Percentiles rank a stretch among this genome's conserved stretches.
Conservation (phyloP, 1,139 yeast species). For the Protomyces lactucae-debilis region DNA sequence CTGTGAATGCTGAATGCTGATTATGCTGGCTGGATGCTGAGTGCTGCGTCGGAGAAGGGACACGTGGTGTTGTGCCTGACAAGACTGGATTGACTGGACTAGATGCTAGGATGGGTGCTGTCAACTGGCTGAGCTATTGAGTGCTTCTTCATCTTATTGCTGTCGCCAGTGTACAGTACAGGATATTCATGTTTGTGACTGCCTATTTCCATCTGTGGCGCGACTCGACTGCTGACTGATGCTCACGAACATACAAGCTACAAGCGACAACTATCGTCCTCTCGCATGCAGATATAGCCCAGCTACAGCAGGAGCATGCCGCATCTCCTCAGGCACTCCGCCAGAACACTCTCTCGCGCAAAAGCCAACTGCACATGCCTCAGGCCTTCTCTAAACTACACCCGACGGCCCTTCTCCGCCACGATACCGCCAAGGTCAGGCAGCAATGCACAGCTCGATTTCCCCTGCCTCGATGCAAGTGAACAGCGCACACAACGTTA, state of each 20-base stretch:
- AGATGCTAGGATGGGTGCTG: too few relatives aligned
- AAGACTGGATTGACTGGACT: too few relatives aligned
- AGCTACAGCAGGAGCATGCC: not conserved
- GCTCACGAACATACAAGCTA: too few relatives aligned
- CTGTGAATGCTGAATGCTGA: too few relatives aligned
- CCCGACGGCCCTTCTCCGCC: not conserved
- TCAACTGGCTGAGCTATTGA: too few relatives aligned
- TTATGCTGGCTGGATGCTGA: too few relatives aligned
- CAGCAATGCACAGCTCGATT: constrained; percentile 62
- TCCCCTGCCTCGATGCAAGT: constrained; percentile 79
- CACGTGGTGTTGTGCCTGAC: too few relatives aligned
- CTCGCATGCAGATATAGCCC: too few relatives aligned
- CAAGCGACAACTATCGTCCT: too few relatives aligned
- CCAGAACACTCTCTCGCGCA: not conserved
- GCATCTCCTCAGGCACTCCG: not conserved
- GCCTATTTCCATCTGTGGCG: not conserved
- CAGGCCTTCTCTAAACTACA: not conserved
- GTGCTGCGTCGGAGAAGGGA: too few relatives aligned
- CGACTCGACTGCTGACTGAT: not conserved
- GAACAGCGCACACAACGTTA: constrained; percentile 54
- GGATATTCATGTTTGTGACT: not conserved
- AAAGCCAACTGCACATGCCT: not conserved
- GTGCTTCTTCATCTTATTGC: too few relatives aligned
- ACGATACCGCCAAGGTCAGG: constrained; percentile 1
- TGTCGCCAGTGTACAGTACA: too few relatives aligned